Base-by-base conservation (phyloP, 2,329 filamentous ascomycete genomes). In the Trichocomaceae sp. region DNA sequence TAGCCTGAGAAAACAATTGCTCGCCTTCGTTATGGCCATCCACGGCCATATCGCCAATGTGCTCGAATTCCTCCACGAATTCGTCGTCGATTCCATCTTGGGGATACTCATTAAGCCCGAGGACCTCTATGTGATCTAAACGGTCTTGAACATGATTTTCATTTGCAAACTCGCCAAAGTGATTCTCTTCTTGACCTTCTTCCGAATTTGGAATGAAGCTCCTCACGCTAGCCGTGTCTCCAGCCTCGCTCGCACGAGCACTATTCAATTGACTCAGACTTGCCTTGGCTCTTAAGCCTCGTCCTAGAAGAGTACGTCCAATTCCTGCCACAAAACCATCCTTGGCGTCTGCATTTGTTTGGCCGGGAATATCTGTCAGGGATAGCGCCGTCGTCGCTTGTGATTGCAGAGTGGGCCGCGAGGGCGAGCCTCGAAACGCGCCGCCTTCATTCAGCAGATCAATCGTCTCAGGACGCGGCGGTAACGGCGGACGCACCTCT, bases 361-460 rank as follows among this genome's bases (percentile, higher is more conserved):
- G 78, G 0, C 87, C 88, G 62, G 89, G 86, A 54, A 91, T 85
- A 61, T 92, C 90, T 58, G 90, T 80, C 15, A 89, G 81, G 0
- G 90, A 92, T 13, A 97, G 66, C 9, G 90, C 90, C 0, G 90
- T 96, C 3, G 91, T 96, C 47, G 92, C 83, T 57, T 83, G 84
- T 1, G 86, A 84, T 55, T 75, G 72, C 22, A 78, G 62, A 31
- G 62, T 66, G 26, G 70, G 61, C 51, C 68, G 67, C 29, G 64
- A 35, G 0, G 31, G 59, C n/a, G 63, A 57, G 29, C 66, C 67
- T 23, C 69, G 69, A 55, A 59, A 59, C 22, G 48, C 46, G 41
- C 56, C 62, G 62, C 66, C 68, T 58, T 68, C 66, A 57, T 69
- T 66, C 45, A 73, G 60, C 35, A 71, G 49, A 54, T 59, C 67